Conservation (phyloP, 441 rosid genomes). For the Eruca vesicaria region DNA sequence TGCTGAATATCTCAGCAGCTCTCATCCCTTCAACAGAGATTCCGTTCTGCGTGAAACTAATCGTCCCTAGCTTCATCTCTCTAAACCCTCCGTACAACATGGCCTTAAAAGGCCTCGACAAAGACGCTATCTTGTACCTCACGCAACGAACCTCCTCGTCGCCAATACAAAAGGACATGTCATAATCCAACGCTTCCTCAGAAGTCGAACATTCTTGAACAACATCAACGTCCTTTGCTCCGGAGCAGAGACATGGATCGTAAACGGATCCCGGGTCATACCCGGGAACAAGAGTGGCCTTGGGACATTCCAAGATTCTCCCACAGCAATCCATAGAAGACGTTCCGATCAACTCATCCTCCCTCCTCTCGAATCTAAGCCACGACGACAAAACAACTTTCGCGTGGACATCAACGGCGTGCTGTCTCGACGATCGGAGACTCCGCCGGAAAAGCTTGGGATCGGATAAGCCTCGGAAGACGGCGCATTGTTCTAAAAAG, state of each 20-base stretch:
- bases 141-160: slow-evolving; percentile 77
- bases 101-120: slow-evolving; percentile 71
- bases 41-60: slow-evolving; percentile 68
- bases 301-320: slow-evolving; percentile 81
- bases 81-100: slow-evolving; percentile 80
- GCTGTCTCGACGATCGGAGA: slow-evolving; percentile 72
- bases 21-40: slow-evolving; percentile 71
- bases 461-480: slow-evolving; percentile 64
- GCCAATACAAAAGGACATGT: slow-evolving; percentile 79
- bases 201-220: slow-evolving; percentile 60
- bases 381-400: slow-evolving; percentile 83
- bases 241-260: slow-evolving; percentile 65
- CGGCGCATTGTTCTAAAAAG: slow-evolving; percentile 70
- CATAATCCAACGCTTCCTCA: slow-evolving; percentile 54
- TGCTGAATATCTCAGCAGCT: slow-evolving; percentile 73
- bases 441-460: slow-evolving; percentile 80
- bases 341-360: slow-evolving; percentile 77
- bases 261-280: slow-evolving; percentile 67
- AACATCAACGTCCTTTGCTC: slow-evolving; percentile 21
- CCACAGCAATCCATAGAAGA: slow-evolving; percentile 85
- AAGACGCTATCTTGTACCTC: slow-evolving; percentile 66
- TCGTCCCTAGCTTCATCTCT: slow-evolving; percentile 65
- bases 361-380: slow-evolving; percentile 91
- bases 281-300: slow-evolving; percentile 66
- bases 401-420: slow-evolving; percentile 67